Evolutionary conservation across 805 yeast genomes (phyloP).

Genomic region (Starmerella bacillaris): DNA sequence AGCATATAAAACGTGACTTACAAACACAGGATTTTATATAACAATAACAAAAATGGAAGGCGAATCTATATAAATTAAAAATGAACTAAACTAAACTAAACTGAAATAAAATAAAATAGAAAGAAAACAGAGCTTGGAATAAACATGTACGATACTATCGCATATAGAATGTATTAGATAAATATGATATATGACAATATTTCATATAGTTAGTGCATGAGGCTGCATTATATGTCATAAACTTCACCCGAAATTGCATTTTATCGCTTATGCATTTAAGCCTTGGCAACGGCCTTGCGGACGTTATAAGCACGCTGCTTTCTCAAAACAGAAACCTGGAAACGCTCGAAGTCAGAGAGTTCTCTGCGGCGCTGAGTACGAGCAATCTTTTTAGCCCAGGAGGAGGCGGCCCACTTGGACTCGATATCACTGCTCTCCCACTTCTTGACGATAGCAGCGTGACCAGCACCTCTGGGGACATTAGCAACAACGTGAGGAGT

Average conservation of each 20-base stretch:
- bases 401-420: slow-evolving; percentile 77
- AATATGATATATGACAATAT: background rate
- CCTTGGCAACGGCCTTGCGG: slow-evolving; percentile 93
- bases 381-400: slow-evolving; percentile 98
- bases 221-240: too few relatives aligned
- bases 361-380: slow-evolving; percentile 83
- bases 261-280: too few relatives aligned
- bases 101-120: too few relatives aligned
- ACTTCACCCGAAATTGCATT: too few relatives aligned
- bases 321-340: slow-evolving; percentile 94
- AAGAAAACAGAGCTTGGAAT: slow-evolving; percentile 4
- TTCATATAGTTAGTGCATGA: too few relatives aligned
- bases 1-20: too few relatives aligned
- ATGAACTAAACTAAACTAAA: too few relatives aligned
- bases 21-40: too few relatives aligned
- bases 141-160: background rate
- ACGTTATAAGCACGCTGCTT: slow-evolving; percentile 93
- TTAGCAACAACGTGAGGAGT: slow-evolving; percentile 75
- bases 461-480: slow-evolving; percentile 89
- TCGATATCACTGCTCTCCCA: slow-evolving; percentile 82
- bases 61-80: too few relatives aligned
- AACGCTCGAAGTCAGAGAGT: slow-evolving; percentile 95
- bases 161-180: background rate
- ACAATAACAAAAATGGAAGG: too few relatives aligned
- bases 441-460: slow-evolving; percentile 72